Evolutionary conservation across 352 stramenopile species (phyloP).

Genomic region (Phytophthora citricola): DNA sequence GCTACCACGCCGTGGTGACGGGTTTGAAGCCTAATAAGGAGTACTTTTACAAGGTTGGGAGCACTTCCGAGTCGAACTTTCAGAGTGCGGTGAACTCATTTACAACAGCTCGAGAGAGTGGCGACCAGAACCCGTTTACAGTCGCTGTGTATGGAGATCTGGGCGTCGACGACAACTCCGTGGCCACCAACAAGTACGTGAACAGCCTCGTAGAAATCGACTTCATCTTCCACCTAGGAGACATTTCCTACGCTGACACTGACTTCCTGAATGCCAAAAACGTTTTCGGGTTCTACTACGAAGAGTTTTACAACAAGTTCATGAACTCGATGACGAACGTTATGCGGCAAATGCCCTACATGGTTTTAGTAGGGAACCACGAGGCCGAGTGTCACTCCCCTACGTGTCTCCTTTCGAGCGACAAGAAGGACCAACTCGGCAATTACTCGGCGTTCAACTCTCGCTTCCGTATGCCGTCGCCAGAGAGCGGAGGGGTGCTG

Average conservation of each 20-base stretch:
- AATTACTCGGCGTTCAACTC: slow-evolving; percentile 69
- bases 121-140: slow-evolving; percentile 32
- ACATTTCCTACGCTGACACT: slow-evolving; percentile 43
- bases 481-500: slow-evolving; percentile 36
- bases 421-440: slow-evolving; percentile 36
- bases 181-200: slow-evolving; percentile 45
- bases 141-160: slow-evolving; percentile 41
- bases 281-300: slow-evolving; percentile 41
- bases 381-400: slow-evolving; percentile 61
- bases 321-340: slow-evolving; percentile 61
- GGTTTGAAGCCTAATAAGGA: slow-evolving; percentile 34
- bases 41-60: slow-evolving; percentile 38
- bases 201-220: slow-evolving; percentile 37
- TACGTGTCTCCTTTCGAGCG: slow-evolving; percentile 30
- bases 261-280: slow-evolving; percentile 27
- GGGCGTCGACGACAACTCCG: slow-evolving; percentile 32
- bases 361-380: slow-evolving; percentile 80
- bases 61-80: slow-evolving; percentile 14
- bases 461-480: slow-evolving; percentile 47
- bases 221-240: slow-evolving; percentile 43
- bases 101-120: slow-evolving; percentile 34
- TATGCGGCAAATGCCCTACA: slow-evolving; percentile 61
- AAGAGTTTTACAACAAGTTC: slow-evolving; percentile 66
- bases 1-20: slow-evolving; percentile 44
- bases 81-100: slow-evolving; percentile 38